phyloP scores from a whole-genome alignment of 2,329 filamentous ascomycete species.

The Microcyclosporella mali region DNA sequence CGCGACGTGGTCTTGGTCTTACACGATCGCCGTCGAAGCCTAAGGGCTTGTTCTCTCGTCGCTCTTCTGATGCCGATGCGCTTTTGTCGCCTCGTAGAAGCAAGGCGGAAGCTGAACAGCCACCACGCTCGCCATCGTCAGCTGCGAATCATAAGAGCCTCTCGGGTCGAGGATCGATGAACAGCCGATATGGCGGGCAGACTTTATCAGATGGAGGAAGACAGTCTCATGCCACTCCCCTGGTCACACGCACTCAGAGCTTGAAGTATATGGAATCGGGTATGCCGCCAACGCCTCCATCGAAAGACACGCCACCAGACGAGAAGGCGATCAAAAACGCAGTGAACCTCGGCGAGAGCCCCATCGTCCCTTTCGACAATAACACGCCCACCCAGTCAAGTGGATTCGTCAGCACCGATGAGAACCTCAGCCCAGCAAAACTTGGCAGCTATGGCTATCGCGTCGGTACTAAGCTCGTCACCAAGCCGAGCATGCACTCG shows the following conservation, averaged over 20 bases:
- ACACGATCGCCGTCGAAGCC: constrained; percentile 27
- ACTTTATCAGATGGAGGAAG: constrained; percentile 3
- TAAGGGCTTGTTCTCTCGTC: constrained; percentile 19
- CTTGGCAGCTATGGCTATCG: constrained; percentile 22
- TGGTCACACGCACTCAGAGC: constrained; percentile 22
- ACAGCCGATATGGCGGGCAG: no score
- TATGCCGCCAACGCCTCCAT: constrained; percentile 38
- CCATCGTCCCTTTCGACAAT: constrained; percentile 5
- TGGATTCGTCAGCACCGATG: constrained; percentile 16
- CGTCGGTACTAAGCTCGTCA: constrained; percentile 22
- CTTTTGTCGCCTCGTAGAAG: no score
- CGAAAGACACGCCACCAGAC: constrained; percentile 40
- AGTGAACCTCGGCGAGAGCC: not conserved
- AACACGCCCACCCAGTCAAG: constrained; percentile 11
- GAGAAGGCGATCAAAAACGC: constrained; percentile 13
- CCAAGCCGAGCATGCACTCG: constrained; percentile 26
- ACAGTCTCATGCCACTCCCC: constrained; percentile 4
- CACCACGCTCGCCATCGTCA: not conserved
- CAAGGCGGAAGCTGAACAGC: no score
- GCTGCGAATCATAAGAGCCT: not conserved
- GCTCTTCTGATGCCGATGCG: not conserved
- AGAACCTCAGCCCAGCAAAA: constrained; percentile 21
- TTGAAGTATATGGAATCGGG: constrained; percentile 25
- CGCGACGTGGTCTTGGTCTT: constrained; percentile 2
- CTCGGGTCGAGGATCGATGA: not conserved